Percentiles rank a stretch among this genome's conserved stretches.
Conservation (phyloP, 306 rosid species). For the Hippophae rhamnoides region DNA sequence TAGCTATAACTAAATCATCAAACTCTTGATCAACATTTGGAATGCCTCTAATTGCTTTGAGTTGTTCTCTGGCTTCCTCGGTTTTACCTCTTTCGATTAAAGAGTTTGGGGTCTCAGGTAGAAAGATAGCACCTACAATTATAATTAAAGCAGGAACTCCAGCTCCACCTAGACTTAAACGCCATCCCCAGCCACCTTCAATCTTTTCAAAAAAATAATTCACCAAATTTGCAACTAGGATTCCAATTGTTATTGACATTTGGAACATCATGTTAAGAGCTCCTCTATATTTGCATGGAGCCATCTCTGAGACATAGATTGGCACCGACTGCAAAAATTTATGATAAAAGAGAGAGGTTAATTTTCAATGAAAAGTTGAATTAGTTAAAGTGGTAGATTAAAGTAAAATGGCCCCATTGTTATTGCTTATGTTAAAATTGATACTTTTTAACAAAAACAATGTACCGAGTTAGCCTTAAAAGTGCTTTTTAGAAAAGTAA, state of each 20-base stretch:
- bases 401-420: too few relatives aligned
- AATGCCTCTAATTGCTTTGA: conserved; percentile 36
- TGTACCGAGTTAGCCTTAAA: too few relatives aligned
- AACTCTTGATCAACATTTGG: conserved; percentile 49
- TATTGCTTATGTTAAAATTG: too few relatives aligned
- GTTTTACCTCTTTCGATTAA: conserved; percentile 38
- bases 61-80: conserved; percentile 39
- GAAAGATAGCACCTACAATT: conserved; percentile 39
- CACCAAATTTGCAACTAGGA: conserved; percentile 44
- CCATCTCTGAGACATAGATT: conserved; percentile 72
- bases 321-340: conserved; percentile 49
- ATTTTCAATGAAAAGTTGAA: background rate
- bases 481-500: too few relatives aligned
- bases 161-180: conserved; percentile 68
- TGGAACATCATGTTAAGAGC: conserved; percentile 69
- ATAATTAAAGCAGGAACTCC: conserved; percentile 59
- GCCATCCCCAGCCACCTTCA: conserved; percentile 64
- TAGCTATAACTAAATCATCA: conserved; percentile 42
- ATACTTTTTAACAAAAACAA: too few relatives aligned
- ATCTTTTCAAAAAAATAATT: conserved; percentile 50
- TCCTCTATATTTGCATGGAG: conserved; percentile 52
- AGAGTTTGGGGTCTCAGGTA: conserved; percentile 75
- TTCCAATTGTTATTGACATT: conserved; percentile 63
- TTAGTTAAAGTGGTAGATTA: too few relatives aligned
- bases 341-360: background rate